Evolutionary conservation across 345 rosid species (phyloP).

Genomic region (Pugionium dolabratum): DNA sequence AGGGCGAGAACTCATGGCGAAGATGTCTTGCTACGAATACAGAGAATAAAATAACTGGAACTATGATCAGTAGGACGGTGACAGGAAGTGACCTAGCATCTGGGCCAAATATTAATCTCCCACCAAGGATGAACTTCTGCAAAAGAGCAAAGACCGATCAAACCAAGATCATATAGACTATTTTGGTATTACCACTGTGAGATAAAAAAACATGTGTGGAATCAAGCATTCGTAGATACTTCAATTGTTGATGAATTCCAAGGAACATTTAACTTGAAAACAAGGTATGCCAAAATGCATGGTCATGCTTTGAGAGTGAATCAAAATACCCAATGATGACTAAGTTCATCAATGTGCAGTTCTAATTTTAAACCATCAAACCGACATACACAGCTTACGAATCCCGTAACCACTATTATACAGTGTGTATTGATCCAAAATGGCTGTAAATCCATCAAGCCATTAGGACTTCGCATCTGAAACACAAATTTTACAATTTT

Average conservation of each 20-base stretch:
- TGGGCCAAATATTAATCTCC: slow-evolving; percentile 96
- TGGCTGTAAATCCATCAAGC: background rate
- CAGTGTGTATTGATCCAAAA: background rate
- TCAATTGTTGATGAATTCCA: background rate
- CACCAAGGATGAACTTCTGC: slow-evolving; percentile 86
- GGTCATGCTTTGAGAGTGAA: background rate
- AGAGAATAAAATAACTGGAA: slow-evolving; percentile 76
- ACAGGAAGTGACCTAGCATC: slow-evolving; percentile 80
- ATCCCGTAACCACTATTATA: background rate
- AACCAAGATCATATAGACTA: slow-evolving; percentile 12
- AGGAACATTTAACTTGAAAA: background rate
- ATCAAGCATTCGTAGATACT: background rate
- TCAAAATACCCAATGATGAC: background rate
- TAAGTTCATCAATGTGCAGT: background rate
- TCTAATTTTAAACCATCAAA: slow-evolving; percentile 2
- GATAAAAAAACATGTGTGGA: background rate
- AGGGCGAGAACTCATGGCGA: slow-evolving; percentile 72
- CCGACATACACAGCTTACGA: slow-evolving; percentile 1
- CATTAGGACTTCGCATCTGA: background rate
- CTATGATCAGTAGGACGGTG: slow-evolving; percentile 72
- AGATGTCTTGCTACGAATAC: slow-evolving; percentile 93
- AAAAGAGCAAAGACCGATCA: slow-evolving; percentile 31
- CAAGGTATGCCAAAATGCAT: background rate
- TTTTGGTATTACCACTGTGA: background rate
- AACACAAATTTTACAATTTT: background rate